Conservation (phyloP, 805 yeast genomes). For the Hanseniaspora lindneri region DNA sequence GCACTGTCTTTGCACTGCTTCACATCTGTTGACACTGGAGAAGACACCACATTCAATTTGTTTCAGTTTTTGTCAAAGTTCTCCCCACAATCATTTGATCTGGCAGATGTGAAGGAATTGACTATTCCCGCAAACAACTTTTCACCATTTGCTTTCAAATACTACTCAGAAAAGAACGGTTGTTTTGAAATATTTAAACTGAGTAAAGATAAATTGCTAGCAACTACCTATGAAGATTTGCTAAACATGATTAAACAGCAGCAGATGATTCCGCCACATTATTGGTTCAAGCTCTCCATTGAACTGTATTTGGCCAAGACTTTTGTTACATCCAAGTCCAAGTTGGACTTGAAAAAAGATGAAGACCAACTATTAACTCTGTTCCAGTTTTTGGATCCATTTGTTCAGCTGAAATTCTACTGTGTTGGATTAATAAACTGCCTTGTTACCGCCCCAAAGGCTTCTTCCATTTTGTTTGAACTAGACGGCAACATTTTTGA, state of each 20-base stretch:
- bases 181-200: conserved; percentile 11
- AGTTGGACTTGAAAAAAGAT: conserved; percentile 35
- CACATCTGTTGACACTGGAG: conserved; percentile 27
- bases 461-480: conserved; percentile 56
- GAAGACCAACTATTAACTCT: conserved; percentile 43
- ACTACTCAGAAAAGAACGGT: conserved; percentile 30
- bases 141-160: conserved; percentile 47
- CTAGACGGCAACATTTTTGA: conserved; percentile 59
- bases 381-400: conserved; percentile 42
- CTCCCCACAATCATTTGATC: conserved; percentile 9
- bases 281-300: conserved; percentile 51
- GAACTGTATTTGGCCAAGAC: conserved; percentile 51
- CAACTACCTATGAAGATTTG: conserved; percentile 28
- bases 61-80: conserved; percentile 17
- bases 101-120: background rate
- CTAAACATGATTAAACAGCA: conserved; percentile 39
- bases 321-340: conserved; percentile 2
- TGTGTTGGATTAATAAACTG: conserved; percentile 56
- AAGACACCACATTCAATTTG: conserved; percentile 36
- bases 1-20: conserved; percentile 29
- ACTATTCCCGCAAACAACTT: conserved; percentile 21
- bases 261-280: conserved; percentile 48
- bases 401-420: conserved; percentile 52
- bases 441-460: conserved; percentile 43
- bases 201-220: conserved; percentile 1